Evolutionary conservation across 1,284 basidiomycete genomes (phyloP).

Genomic region (Coniferiporia sulphurascens): DNA sequence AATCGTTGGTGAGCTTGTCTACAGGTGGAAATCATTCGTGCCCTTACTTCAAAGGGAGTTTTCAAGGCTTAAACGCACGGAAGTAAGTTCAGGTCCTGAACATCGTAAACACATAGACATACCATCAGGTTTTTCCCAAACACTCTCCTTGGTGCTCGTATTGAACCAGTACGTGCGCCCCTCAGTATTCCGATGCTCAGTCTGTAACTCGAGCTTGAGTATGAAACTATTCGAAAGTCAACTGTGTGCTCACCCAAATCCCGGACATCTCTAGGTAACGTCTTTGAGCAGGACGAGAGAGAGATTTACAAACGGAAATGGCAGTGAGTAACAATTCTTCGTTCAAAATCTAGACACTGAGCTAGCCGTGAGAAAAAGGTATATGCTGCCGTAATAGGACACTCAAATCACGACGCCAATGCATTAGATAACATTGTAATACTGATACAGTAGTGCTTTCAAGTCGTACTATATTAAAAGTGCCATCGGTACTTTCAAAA

Average conservation of each 20-base stretch:
- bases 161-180: constrained; percentile 88
- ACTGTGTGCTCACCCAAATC: constrained; percentile 11
- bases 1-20: not conserved
- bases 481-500: too few relatives aligned
- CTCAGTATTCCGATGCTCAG: constrained; percentile 58
- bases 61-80: constrained; percentile 53
- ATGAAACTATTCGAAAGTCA: too few relatives aligned
- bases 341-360: too few relatives aligned
- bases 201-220: constrained; percentile 18
- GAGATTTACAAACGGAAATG: too few relatives aligned
- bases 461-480: too few relatives aligned
- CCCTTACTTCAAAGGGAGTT: constrained; percentile 75
- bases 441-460: too few relatives aligned
- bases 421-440: too few relatives aligned
- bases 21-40: not conserved
- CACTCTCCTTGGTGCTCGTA: constrained; percentile 68
- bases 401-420: too few relatives aligned
- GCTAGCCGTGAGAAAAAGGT: too few relatives aligned
- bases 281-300: not conserved
- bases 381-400: too few relatives aligned
- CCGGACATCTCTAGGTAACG: constrained; percentile 8
- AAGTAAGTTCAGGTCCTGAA: constrained; percentile 9
- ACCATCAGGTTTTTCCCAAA: constrained; percentile 89
- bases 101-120: constrained; percentile 22
- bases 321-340: too few relatives aligned